Evolutionary conservation across 768 basidiomycete species (phyloP).

Genomic region (Phanerochaete sordida): DNA sequence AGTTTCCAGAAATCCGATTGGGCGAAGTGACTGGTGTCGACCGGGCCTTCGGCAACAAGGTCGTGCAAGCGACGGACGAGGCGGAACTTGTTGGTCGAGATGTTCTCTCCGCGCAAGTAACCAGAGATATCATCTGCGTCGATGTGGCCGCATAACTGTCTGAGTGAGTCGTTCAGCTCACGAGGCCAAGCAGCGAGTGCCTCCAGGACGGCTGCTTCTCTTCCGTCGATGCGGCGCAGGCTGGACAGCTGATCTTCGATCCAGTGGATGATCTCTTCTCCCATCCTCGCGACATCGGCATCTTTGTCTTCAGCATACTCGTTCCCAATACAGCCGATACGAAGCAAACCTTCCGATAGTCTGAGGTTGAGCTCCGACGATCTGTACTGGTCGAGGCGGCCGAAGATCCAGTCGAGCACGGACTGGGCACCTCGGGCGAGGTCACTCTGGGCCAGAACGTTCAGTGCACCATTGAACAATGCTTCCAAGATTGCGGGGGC

Average conservation of each 20-base stretch:
- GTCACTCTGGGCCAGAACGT: slow-evolving; percentile 65
- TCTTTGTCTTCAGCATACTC: slow-evolving; percentile 41
- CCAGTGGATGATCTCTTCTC: slow-evolving; percentile 56
- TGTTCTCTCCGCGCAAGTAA: slow-evolving; percentile 56
- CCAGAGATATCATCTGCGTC: slow-evolving; percentile 43
- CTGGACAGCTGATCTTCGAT: slow-evolving; percentile 50
- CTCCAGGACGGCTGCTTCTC: slow-evolving; percentile 42
- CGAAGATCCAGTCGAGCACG: slow-evolving; percentile 74
- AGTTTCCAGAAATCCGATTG: slow-evolving; percentile 78
- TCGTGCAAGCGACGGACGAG: slow-evolving; percentile 64
- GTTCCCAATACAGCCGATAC: slow-evolving; percentile 59
- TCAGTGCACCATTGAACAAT: slow-evolving; percentile 62
- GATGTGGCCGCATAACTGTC: slow-evolving; percentile 42
- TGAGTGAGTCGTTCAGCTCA: slow-evolving; percentile 46
- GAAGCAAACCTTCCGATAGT: slow-evolving; percentile 65
- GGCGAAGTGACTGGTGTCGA: slow-evolving; percentile 45
- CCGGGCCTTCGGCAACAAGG: slow-evolving; percentile 35
- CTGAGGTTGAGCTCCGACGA: slow-evolving; percentile 49
- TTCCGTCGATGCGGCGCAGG: slow-evolving; percentile 36
- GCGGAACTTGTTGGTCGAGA: slow-evolving; percentile 73
- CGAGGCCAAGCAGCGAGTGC: slow-evolving; percentile 79
- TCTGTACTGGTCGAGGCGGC: slow-evolving; percentile 10
- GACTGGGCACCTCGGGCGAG: slow-evolving; percentile 68
- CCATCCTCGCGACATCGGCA: slow-evolving; percentile 32
- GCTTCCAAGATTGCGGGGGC: slow-evolving; percentile 61